Evolutionary conservation across 2,329 filamentous ascomycete genomes (phyloP), one percentile per base, ranked within the genome.

Genomic region (Fusarium udum): DNA sequence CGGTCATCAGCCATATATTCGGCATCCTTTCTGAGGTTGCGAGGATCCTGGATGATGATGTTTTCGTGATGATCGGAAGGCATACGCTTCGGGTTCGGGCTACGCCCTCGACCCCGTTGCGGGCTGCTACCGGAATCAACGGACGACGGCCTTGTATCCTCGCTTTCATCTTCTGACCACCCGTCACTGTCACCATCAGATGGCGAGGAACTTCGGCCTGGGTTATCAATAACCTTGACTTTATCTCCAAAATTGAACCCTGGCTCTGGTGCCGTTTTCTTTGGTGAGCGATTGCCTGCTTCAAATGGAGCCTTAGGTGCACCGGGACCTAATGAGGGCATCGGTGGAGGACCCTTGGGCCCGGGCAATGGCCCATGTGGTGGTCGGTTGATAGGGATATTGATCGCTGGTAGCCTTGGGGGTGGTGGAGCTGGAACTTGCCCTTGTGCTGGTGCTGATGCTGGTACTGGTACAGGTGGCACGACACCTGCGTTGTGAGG

Each of bases 121-220:
- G 39, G 48, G 34, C 45, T 60, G n/a, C 56, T 45, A 22, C 40
- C 56, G 34, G 72, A 74, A 40, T 58, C 59, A 58, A 74, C 45
- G 11, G 71, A 72, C 14, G 72, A 74, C 16, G 68, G 72, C 31
- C 37, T 58, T 57, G 72, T 74, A 36, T 51, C 71, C 43, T 69
- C 72, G 10, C 72, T 74, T 43, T 61, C 72, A 20, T 51, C 53
- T 24, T 52, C 72, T 20, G 72, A 74, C 52, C 52, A 69, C 16
- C 26, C n/a, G 10, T 58, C 53, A 24, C 36, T 22, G 6, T 52
- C 53, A 24, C 63, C 56, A 12, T 74, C 61, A 8, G 71, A 74
- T 39, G 20, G 31, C 24, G 39, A 56, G 26, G 67, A 72, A n/a
- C 64, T 75, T 24, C 52, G 60, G 34, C 68, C 64, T 22, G 72